These are phyloP conservation scores for Quambalaria eucalypti DNA, from an alignment of 1,284 basidiomycete species.

Conservation along the genomic window DNA sequence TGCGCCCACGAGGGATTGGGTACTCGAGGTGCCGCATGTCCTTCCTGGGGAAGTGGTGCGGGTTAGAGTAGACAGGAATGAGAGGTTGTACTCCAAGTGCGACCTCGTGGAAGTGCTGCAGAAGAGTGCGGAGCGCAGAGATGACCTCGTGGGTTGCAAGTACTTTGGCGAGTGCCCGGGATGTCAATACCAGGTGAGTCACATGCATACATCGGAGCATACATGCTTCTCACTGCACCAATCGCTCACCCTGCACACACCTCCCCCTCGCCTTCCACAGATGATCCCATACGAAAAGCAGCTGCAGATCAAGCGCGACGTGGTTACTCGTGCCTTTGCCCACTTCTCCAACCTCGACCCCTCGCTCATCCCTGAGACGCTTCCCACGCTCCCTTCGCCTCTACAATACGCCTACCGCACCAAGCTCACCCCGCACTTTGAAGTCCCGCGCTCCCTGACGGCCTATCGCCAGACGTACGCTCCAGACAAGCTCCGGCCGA, in stretches of 20 bases:
- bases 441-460: slow-evolving; percentile 56
- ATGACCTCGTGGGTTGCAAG: slow-evolving; percentile 33
- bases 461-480: neutral
- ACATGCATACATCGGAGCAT: neutral
- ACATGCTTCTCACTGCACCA: neutral
- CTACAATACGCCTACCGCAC: slow-evolving; percentile 86
- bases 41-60: slow-evolving; percentile 36
- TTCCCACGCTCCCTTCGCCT: slow-evolving; percentile 73
- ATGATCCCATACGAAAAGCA: slow-evolving; percentile 74
- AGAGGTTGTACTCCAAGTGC: slow-evolving; percentile 31
- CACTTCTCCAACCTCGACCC: slow-evolving; percentile 51
- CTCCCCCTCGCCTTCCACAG: slow-evolving; percentile 7
- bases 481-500: slow-evolving; percentile 20
- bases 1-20: slow-evolving; percentile 28
- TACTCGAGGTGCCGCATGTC: slow-evolving; percentile 35
- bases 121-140: slow-evolving; percentile 12
- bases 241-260: neutral
- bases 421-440: slow-evolving; percentile 94
- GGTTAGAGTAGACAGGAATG: slow-evolving; percentile 24
- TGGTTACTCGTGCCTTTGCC: slow-evolving; percentile 71
- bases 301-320: slow-evolving; percentile 72
- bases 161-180: slow-evolving; percentile 45
- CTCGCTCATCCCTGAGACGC: slow-evolving; percentile 59
- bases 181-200: slow-evolving; percentile 32
- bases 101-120: slow-evolving; percentile 24